Percentiles rank a stretch among this genome's conserved stretches.
Conservation (phyloP, 2,329 filamentous ascomycete species). For the Sporothrix mexicana region DNA sequence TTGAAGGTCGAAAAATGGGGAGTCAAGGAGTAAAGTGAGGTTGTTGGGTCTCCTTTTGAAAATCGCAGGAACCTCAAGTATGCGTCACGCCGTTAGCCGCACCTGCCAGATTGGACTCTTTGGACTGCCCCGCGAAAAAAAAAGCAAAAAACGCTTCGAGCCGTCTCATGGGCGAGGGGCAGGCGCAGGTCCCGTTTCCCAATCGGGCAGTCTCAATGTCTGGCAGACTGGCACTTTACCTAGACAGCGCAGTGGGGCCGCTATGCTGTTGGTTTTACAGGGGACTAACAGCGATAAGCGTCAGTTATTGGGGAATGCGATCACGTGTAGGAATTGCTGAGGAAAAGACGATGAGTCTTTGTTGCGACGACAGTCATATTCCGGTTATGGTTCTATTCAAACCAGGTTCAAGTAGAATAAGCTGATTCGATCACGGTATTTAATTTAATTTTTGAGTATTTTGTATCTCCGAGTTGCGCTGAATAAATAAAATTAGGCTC, state of each 20-base stretch:
- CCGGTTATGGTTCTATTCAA: too few species aligned
- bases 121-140: constrained; percentile 33
- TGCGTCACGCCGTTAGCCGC: constrained; percentile 22
- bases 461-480: neutral
- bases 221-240: constrained; percentile 15
- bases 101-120: constrained; percentile 24
- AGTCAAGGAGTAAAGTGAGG: neutral
- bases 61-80: neutral
- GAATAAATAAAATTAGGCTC: constrained; percentile 21
- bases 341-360: neutral
- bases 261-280: neutral
- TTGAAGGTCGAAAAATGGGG: neutral
- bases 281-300: neutral
- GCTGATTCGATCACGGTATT: neutral
- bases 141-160: constrained; percentile 26
- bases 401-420: neutral
- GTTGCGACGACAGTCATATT: neutral
- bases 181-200: neutral
- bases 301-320: neutral
- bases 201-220: too few species aligned
- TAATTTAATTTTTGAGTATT: neutral
- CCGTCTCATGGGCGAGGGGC: constrained; percentile 29
- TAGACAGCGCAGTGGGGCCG: constrained; percentile 24
- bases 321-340: constrained; percentile 17
- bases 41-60: neutral